Base-by-base conservation (phyloP, 176 grass and related monocot genomes). In the Zea luxurians region DNA sequence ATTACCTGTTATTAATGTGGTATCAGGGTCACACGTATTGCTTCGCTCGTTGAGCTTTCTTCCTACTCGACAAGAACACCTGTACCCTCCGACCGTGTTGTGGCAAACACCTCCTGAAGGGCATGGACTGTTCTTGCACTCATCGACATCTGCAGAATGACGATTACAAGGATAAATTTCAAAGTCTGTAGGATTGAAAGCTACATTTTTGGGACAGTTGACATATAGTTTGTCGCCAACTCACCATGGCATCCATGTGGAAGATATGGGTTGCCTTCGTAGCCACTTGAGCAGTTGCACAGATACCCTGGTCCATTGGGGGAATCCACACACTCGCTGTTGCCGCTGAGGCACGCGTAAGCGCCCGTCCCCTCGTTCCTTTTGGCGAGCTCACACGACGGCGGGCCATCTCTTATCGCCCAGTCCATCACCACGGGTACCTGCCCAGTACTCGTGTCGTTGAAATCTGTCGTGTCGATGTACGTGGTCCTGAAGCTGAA, bases 221-320 rank as follows among this genome's bases (percentile, higher is more conserved):
- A 27, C 27, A 27, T 27, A 27, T 27, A 27, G 27, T 27, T 27
- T 27, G 27, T 27, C 27, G 1, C 27, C 27, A 27, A 27, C 27
- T 27, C 27, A 27, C 27, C 27, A 27, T 27, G 27, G 61, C 83
- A 85, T 59, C 83, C 76, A 8, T 48, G 45, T 0, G 7, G 37
- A 54, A 81, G 15, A 11, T 86, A 86, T 0, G 78, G 55, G 38
- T 81, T 86, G 21, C 84, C 84, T 70, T 81, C 1, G 37, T 81
- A 86, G 0, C 78, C 78, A 5, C 10, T 8, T 16, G 84, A 47
- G 84, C 78, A 86, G 20, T 34, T 64, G 46, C 84, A 86, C 3
- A 81, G 1, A 1, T 81, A 81, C 0, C 84, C 78, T 4, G 17
- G 38, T 1, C 54, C 78, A 2, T 86, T 86, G 7, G 12, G 48